Evolutionary conservation across 2,329 filamentous ascomycete species (phyloP).

Genomic region (Aureobasidium subglaciale): DNA sequence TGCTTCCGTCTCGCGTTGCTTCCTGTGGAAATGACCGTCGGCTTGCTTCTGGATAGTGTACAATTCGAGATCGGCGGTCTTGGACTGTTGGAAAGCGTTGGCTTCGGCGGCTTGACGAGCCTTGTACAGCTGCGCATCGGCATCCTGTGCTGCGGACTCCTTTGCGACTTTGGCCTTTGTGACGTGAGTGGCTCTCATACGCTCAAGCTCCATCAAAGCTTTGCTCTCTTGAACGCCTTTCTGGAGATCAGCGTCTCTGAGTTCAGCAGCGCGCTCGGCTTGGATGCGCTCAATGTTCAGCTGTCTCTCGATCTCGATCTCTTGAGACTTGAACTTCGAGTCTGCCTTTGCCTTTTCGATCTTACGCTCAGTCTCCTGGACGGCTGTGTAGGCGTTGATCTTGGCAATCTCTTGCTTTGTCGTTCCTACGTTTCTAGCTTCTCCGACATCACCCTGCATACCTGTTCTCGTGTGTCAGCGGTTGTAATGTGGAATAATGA

Average conservation of each 20-base stretch:
- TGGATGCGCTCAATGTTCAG: slow-evolving; percentile 70
- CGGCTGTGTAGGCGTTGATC: slow-evolving; percentile 78
- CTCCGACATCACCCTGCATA: slow-evolving; percentile 64
- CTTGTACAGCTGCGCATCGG: slow-evolving; percentile 50
- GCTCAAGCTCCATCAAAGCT: slow-evolving; percentile 72
- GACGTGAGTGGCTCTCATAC: slow-evolving; percentile 68
- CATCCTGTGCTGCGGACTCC: slow-evolving; percentile 61
- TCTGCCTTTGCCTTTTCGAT: slow-evolving; percentile 74
- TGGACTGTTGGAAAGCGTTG: slow-evolving; percentile 53
- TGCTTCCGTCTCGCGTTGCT: slow-evolving; percentile 34
- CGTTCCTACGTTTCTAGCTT: slow-evolving; percentile 69
- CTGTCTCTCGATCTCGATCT: slow-evolving; percentile 65
- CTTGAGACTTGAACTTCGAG: slow-evolving; percentile 63
- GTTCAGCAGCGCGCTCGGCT: slow-evolving; percentile 65
- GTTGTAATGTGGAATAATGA: background rate
- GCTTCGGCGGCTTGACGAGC: slow-evolving; percentile 42
- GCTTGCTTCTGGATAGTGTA: slow-evolving; percentile 46
- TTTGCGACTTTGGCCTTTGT: slow-evolving; percentile 66
- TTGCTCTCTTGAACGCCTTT: slow-evolving; percentile 69
- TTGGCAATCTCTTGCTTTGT: slow-evolving; percentile 82
- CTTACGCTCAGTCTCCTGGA: slow-evolving; percentile 77
- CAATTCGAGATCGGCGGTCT: slow-evolving; percentile 49
- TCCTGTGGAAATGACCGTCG: slow-evolving; percentile 47
- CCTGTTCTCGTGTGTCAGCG: background rate
- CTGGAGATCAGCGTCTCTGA: slow-evolving; percentile 72